These are phyloP conservation scores for Sisymbrium irio DNA, from an alignment of 345 rosid species.

Conservation along the genomic window DNA sequence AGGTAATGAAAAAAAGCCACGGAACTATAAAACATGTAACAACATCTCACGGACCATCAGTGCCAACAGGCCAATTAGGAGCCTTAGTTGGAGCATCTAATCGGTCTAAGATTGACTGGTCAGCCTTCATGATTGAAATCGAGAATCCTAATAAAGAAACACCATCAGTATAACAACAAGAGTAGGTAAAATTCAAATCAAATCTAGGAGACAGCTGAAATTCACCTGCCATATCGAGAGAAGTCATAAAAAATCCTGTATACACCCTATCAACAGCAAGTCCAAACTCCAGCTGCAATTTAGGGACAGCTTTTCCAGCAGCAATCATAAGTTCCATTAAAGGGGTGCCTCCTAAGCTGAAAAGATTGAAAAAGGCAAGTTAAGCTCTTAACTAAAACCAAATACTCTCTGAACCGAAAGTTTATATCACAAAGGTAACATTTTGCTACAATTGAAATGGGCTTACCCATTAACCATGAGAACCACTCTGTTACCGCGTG, in stretches of 20 bases:
- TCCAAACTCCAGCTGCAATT: conserved; percentile 90
- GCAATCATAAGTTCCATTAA: conserved; percentile 94
- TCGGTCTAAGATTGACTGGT: conserved; percentile 55
- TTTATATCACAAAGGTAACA: background rate
- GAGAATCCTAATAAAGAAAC: conserved; percentile 67
- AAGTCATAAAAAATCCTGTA: conserved; percentile 94
- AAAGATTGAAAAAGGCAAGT: conserved; percentile 7
- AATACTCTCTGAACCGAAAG: background rate
- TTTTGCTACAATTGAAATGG: background rate
- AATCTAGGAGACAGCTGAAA: conserved; percentile 7
- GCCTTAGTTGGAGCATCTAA: conserved; percentile 95
- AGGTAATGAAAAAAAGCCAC: background rate
- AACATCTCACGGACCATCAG: conserved; percentile 58
- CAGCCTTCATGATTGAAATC: conserved; percentile 90
- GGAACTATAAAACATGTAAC: background rate
- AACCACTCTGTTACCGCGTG: conserved; percentile 85
- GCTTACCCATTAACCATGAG: conserved; percentile 96
- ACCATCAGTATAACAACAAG: conserved; percentile 4
- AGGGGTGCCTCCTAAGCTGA: conserved; percentile 92
- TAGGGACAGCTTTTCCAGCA: conserved; percentile 86
- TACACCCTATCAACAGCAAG: conserved; percentile 98
- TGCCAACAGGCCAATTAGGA: conserved; percentile 91
- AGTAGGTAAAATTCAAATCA: conserved; percentile 11
- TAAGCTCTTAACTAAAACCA: background rate
- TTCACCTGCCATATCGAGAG: conserved; percentile 98